Base-by-base conservation (phyloP, 345 rosid genomes). In the Punica granatum region DNA sequence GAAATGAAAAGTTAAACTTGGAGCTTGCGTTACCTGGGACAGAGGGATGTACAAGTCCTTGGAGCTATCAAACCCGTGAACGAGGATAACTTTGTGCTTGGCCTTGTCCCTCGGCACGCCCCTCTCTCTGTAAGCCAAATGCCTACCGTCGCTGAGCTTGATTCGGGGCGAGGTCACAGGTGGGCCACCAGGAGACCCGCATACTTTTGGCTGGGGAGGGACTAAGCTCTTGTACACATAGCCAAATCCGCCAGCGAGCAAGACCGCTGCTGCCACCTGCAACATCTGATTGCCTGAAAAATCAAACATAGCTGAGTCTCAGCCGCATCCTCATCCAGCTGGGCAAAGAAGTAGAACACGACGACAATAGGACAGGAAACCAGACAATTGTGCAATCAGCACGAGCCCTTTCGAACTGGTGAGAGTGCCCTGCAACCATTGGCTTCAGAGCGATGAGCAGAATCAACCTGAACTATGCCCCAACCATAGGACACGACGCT, bases 1-100 rank as follows among this genome's bases (percentile, higher is more conserved):
- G n/a, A n/a, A n/a, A n/a, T n/a, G n/a, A 11, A 25, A 56, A n/a
- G 0, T 42, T 26, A 39, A 39, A 48, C 19, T 21, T 3, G 32
- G 31, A 41, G 30, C 48, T 23, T 26, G 54, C 26, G 51, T 48
- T 77, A 78, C 76, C 64, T 51, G 77, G 53, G 82, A 67, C 15
- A 79, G 44, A 3, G 79, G 79, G 70, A 75, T 63, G 60, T 76
- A 72, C 3, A 76, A n/a, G 70, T 69, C 78, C 78, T 80, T 80
- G 75, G 76, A 79, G 72, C 73, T 76, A 71, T 82, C 78, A 51
- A 80, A 83, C 28, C 84, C 86, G 66, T 83, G 86, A 42, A 83
- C 71, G 19, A 72, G 72, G 33, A 80, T 34, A 18, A 80, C 70
- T 71, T 70, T 78, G 53, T 69, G 67, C 63, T 74, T 76, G 11